Conservation (phyloP, 345 rosid species). For the Aethionema arabicum region DNA sequence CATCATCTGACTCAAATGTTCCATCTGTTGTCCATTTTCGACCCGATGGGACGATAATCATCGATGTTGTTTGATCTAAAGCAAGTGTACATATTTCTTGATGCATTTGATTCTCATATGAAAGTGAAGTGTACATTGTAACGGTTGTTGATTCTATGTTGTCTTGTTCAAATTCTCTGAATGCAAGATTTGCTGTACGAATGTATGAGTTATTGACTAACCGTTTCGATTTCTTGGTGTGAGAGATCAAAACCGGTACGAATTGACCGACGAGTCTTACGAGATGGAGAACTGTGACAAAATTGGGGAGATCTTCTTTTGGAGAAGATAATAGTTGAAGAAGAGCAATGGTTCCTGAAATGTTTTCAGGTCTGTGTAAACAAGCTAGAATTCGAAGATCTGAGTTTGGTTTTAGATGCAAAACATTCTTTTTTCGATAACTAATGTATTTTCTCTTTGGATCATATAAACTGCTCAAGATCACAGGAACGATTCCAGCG, state of each 20-base stretch:
- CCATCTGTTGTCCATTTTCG: conserved; percentile 37
- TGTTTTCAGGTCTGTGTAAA: conserved; percentile 45
- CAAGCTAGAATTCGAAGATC: conserved; percentile 46
- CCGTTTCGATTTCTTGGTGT: conserved; percentile 25
- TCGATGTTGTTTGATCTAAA: conserved; percentile 18
- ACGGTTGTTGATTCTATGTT: neutral
- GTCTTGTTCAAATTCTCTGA: neutral
- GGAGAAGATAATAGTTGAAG: conserved; percentile 33
- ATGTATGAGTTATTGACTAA: conserved; percentile 20
- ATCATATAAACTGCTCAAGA: conserved; percentile 8
- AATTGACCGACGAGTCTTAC: conserved; percentile 43
- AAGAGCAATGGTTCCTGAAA: conserved; percentile 22
- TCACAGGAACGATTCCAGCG: conserved; percentile 20
- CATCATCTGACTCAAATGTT: conserved; percentile 24
- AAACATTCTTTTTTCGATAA: conserved; percentile 18
- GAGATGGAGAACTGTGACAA: conserved; percentile 49
- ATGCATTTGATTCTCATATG: conserved; percentile 27
- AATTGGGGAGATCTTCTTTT: conserved; percentile 27
- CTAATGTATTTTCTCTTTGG: conserved; percentile 28
- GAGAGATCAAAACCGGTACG: conserved; percentile 46
- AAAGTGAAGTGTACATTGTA: conserved; percentile 16
- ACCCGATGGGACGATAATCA: conserved; percentile 31
- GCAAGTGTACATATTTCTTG: conserved; percentile 28
- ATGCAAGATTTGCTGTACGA: conserved; percentile 13
- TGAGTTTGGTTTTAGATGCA: conserved; percentile 22